Percentiles rank a stretch among this genome's conserved stretches.
Evolutionary conservation across 2,329 filamentous ascomycete genomes (phyloP).

Genomic region (Colletotrichum sp.): DNA sequence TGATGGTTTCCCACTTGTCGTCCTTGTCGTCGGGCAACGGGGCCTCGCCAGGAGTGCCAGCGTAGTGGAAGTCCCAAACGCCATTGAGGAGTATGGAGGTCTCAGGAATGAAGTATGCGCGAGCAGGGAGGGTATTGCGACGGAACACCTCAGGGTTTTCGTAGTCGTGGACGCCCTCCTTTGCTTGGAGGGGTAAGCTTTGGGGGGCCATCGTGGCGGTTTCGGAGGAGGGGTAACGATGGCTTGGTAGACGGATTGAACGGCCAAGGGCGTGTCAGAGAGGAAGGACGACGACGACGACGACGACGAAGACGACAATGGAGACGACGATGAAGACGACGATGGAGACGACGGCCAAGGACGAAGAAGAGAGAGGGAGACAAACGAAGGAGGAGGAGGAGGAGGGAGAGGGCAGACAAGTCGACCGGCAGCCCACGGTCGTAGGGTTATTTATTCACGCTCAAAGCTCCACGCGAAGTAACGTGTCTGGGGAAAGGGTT

Average conservation of each 20-base stretch:
- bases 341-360: neutral
- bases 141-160: conserved; percentile 56
- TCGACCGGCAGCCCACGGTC: neutral
- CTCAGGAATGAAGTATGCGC: conserved; percentile 58
- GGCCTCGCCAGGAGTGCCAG: conserved; percentile 48
- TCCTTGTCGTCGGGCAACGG: conserved; percentile 38
- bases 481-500: neutral
- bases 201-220: conserved; percentile 22
- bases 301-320: neutral
- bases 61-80: conserved; percentile 60
- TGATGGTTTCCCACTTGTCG: conserved; percentile 53
- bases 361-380: neutral
- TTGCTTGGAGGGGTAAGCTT: conserved; percentile 38
- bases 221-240: neutral
- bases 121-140: conserved; percentile 56
- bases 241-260: neutral
- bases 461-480: conserved; percentile 5
- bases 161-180: conserved; percentile 48
- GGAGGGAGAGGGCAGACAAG: neutral
- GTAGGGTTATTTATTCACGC: conserved; percentile 11
- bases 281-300: neutral
- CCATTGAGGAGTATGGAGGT: conserved; percentile 58
- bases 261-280: neutral
- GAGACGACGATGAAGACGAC: neutral
- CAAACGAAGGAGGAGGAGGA: neutral